These are phyloP conservation scores for Lactarius indigo DNA, from an alignment of 768 basidiomycete genomes.

Conservation along the genomic window DNA sequence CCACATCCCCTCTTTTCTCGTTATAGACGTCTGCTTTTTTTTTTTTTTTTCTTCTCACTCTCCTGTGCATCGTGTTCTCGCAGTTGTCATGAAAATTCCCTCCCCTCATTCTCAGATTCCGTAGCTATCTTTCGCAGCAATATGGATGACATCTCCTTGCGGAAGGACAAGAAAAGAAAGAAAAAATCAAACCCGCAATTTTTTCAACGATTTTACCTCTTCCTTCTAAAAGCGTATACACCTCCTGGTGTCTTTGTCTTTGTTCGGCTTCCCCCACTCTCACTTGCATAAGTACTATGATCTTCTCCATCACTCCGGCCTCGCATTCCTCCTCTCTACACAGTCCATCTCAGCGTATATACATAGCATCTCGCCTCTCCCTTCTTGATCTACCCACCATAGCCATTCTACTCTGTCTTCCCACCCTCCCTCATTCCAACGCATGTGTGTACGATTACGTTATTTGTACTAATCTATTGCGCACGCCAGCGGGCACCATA, in stretches of 20 bases:
- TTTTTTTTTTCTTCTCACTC: slow-evolving; percentile 10
- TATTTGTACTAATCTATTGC: slow-evolving; percentile 27
- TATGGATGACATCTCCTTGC: slow-evolving; percentile 12
- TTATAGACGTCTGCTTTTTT: slow-evolving; percentile 19
- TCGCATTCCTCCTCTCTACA: slow-evolving; percentile 19
- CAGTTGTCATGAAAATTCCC: slow-evolving; percentile 13
- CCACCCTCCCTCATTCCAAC: slow-evolving; percentile 9
- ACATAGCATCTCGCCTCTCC: slow-evolving; percentile 24
- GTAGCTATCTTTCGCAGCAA: slow-evolving; percentile 1
- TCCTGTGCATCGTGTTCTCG: slow-evolving; percentile 7
- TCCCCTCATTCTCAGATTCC: slow-evolving; percentile 11
- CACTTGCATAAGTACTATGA: slow-evolving; percentile 23
- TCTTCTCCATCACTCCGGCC: slow-evolving; percentile 12
- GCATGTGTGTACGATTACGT: slow-evolving; percentile 25
- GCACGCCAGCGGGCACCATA: slow-evolving; percentile 21
- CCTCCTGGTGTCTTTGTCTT: slow-evolving; percentile 11
- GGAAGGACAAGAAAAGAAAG: slow-evolving; percentile 21
- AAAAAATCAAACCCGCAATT: slow-evolving; percentile 9
- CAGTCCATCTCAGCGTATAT: slow-evolving; percentile 25
- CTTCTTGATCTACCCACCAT: slow-evolving; percentile 24
- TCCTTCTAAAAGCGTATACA: slow-evolving; percentile 9
- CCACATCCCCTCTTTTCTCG: slow-evolving; percentile 7
- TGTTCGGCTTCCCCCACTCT: slow-evolving; percentile 8
- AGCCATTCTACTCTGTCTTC: slow-evolving; percentile 1
- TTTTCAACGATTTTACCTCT: slow-evolving; percentile 1